These are phyloP conservation scores for Chlorella sp. DNA, from an alignment of 139 green algal genomes.

Conservation along the genomic window DNA sequence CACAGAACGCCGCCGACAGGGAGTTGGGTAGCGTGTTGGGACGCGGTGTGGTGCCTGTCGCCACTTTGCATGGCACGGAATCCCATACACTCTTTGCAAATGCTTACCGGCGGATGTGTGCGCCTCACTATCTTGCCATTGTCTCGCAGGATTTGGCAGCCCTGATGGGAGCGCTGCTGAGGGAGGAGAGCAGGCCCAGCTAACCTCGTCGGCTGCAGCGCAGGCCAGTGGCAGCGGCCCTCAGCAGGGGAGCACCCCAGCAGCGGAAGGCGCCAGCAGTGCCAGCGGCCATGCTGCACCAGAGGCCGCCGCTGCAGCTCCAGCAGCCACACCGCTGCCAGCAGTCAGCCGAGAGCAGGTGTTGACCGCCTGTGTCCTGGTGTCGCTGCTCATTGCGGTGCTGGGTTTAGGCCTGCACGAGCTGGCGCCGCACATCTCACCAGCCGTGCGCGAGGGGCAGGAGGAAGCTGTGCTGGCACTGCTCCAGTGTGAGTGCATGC, in stretches of 20 bases:
- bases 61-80: too few relatives aligned
- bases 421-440: conserved; percentile 20
- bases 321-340: not conserved
- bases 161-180: too few relatives aligned
- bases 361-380: conserved; percentile 17
- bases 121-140: too few relatives aligned
- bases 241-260: not conserved
- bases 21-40: too few relatives aligned
- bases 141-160: too few relatives aligned
- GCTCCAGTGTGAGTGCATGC: conserved; percentile 21
- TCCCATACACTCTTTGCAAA: too few relatives aligned
- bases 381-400: conserved; percentile 17
- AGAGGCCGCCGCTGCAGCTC: not conserved
- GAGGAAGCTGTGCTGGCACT: not conserved
- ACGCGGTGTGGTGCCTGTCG: too few relatives aligned
- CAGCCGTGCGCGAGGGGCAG: conserved; percentile 10
- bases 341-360: conserved; percentile 11
- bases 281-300: not conserved
- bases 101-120: too few relatives aligned
- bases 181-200: too few relatives aligned
- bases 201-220: too few relatives aligned
- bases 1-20: too few relatives aligned
- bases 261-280: not conserved
- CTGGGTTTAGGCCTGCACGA: conserved; percentile 11
- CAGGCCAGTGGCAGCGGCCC: not conserved